These are phyloP conservation scores for Podospora pseudocomata DNA, from an alignment of 495 filamentous ascomycete species.

Conservation along the genomic window DNA sequence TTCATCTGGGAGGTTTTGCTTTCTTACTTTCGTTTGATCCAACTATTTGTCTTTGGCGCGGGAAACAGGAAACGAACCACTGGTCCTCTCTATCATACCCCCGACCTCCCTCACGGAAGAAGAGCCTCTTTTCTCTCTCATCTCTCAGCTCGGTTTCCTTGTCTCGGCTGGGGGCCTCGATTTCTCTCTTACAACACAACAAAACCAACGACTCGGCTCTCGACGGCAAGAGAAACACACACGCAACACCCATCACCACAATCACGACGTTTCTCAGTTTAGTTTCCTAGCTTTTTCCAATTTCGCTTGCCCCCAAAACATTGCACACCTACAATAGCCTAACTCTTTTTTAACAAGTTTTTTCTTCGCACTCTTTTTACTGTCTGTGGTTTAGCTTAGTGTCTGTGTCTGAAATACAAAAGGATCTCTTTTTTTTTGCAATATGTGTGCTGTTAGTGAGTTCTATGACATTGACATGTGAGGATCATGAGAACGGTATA, in stretches of 20 bases:
- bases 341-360: not conserved
- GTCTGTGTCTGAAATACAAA: constrained; percentile 25
- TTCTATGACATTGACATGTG: too few species aligned
- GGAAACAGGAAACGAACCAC: constrained; percentile 1
- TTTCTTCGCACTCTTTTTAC: constrained; percentile 9
- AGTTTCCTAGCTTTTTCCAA: constrained; percentile 17
- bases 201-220: not conserved
- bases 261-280: not conserved
- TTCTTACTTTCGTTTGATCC: constrained; percentile 7
- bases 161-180: not conserved
- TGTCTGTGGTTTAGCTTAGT: constrained; percentile 19
- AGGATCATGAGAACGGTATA: too few species aligned
- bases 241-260: constrained; percentile 12
- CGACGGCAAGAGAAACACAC: not conserved
- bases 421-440: constrained; percentile 5
- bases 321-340: constrained; percentile 8
- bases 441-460: not conserved
- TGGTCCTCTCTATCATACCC: constrained; percentile 7
- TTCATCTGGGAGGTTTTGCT: not conserved
- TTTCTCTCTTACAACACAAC: not conserved
- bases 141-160: not conserved
- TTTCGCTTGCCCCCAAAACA: not conserved
- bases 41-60: not conserved
- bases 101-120: constrained; percentile 2
- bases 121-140: not conserved